Evolutionary conservation across 2,329 filamentous ascomycete genomes (phyloP).

Genomic region (Aureobasidium sp.): DNA sequence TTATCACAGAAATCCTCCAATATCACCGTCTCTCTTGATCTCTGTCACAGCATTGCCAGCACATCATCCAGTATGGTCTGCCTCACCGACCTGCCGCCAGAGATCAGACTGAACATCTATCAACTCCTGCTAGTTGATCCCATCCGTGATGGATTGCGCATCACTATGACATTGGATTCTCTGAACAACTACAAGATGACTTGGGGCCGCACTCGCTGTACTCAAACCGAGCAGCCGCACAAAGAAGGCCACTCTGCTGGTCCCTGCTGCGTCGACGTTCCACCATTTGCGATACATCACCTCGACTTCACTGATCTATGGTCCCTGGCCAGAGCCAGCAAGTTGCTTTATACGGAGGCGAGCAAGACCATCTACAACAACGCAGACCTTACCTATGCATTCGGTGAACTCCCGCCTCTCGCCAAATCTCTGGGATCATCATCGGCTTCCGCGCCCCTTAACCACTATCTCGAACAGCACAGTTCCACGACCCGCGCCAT

Average conservation of each 20-base stretch:
- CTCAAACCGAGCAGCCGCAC: not conserved
- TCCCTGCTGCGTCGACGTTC: not conserved
- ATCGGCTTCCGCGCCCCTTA: not conserved
- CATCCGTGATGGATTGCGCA: not conserved
- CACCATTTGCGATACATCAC: not conserved
- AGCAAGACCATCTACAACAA: not conserved
- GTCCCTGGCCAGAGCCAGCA: not conserved
- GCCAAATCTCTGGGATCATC: not conserved
- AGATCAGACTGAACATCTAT: not conserved
- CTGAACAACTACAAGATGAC: not conserved
- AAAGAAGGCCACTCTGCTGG: not conserved
- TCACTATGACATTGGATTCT: not conserved
- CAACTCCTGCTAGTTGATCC: not conserved
- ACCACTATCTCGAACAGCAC: not conserved
- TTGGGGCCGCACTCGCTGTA: not conserved
- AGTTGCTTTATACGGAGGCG: not conserved
- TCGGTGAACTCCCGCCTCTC: too few relatives aligned
- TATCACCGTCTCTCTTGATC: too few relatives aligned
- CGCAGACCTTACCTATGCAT: not conserved
- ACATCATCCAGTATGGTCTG: not conserved
- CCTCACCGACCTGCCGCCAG: not conserved
- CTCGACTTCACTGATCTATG: not conserved
- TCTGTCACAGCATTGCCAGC: too few relatives aligned
- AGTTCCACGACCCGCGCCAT: not conserved
- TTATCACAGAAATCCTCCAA: not conserved